Evolutionary conservation across 768 basidiomycete genomes (phyloP).

Genomic region (Rhodotorula kratochvilovae): DNA sequence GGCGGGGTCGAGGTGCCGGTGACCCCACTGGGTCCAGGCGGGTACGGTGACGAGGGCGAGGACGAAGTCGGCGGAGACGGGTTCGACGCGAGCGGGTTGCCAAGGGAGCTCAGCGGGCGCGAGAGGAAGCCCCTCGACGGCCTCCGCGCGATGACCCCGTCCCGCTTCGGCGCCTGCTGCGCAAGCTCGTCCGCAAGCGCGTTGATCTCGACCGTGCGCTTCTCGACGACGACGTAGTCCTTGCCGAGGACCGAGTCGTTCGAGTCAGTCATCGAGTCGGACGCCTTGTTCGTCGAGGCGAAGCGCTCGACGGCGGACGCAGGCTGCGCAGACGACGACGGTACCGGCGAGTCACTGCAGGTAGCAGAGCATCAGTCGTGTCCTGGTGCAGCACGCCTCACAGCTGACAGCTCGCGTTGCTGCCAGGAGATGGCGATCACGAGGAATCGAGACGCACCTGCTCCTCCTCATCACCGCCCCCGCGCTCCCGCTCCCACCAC

Average conservation of each 20-base stretch:
- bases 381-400: background rate
- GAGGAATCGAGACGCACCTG: background rate
- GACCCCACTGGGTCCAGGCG: conserved; percentile 37
- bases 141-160: conserved; percentile 46
- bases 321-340: conserved; percentile 28
- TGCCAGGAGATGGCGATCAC: fast-evolving
- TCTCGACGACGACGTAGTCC: conserved; percentile 92
- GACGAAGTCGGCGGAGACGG: conserved; percentile 45
- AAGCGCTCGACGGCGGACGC: conserved; percentile 31
- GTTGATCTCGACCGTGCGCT: conserved; percentile 87
- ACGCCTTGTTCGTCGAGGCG: conserved; percentile 8
- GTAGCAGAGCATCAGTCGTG: too few species aligned
- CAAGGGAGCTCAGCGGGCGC: conserved; percentile 42
- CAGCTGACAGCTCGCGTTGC: too few species aligned
- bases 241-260: conserved; percentile 52
- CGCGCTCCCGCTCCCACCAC: background rate
- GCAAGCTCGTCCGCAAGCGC: conserved; percentile 68
- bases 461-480: background rate
- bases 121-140: conserved; percentile 42
- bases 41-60: conserved; percentile 46
- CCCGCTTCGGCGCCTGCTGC: conserved; percentile 46
- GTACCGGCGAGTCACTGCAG: conserved; percentile 18
- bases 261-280: conserved; percentile 44
- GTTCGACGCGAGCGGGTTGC: conserved; percentile 43
- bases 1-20: conserved; percentile 48